phyloP scores from a whole-genome alignment of 2,329 filamentous ascomycete genomes.

The Bipolaris sorokiniana region DNA sequence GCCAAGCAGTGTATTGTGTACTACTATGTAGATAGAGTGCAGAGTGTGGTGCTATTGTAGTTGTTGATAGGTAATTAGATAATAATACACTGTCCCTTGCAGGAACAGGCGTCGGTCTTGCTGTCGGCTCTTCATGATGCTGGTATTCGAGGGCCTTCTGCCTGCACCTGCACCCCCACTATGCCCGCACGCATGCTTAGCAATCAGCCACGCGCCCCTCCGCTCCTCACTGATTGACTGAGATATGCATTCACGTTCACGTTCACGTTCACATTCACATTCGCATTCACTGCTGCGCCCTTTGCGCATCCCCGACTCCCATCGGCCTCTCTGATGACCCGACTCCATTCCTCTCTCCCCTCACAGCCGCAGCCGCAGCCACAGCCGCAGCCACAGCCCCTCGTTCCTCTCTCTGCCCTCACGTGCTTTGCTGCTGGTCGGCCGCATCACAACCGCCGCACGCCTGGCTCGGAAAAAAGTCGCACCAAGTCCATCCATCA shows the following conservation, averaged over 20 bases:
- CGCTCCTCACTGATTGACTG: not conserved
- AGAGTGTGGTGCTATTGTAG: no score
- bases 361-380: not conserved
- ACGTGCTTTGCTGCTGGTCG: constrained; percentile 16
- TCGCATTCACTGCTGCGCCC: constrained; percentile 22
- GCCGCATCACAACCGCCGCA: constrained; percentile 24
- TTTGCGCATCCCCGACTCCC: constrained; percentile 10
- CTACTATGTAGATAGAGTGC: no score
- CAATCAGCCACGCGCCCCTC: constrained; percentile 22
- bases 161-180: constrained; percentile 22
- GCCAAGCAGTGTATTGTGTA: no score
- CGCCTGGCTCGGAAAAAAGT: constrained; percentile 21
- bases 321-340: not conserved
- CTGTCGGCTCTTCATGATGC: not conserved
- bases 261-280: not conserved
- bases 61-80: no score
- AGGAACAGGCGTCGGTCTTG: not conserved
- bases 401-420: constrained; percentile 20
- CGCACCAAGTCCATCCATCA: constrained; percentile 10
- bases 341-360: constrained; percentile 14
- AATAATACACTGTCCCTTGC: not conserved
- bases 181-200: constrained; percentile 26
- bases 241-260: not conserved
- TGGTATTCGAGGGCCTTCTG: constrained; percentile 34
- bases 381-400: not conserved